A percentile compares a stretch with the other conserved stretches of the same genome.
Evolutionary conservation across 2,329 filamentous ascomycete species (phyloP).

Genomic region (Botrytis cinerea): DNA sequence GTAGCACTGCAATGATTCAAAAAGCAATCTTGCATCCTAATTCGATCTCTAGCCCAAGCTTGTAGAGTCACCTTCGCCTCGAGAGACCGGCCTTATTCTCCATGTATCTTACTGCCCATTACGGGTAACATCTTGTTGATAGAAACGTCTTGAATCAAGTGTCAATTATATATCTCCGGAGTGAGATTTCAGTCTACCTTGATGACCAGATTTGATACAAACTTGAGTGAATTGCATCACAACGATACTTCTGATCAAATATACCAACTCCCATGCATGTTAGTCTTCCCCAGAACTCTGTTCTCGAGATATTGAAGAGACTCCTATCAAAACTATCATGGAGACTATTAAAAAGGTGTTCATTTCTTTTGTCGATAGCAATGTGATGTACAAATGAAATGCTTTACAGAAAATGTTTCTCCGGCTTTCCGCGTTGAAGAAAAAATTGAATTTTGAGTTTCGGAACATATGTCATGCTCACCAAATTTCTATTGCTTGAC

Average conservation of each 20-base stretch:
- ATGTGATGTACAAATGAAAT: neutral
- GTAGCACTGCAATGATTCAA: neutral
- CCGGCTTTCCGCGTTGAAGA: neutral
- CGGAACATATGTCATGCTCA: neutral
- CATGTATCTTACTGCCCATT: too few species aligned
- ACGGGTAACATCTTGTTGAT: neutral
- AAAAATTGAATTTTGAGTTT: neutral
- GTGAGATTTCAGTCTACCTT: neutral
- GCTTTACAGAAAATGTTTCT: accelerated
- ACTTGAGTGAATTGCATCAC: neutral
- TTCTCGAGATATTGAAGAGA: neutral
- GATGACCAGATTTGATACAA: neutral
- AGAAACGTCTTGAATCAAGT: neutral
- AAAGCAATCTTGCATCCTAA: neutral
- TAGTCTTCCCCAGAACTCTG: accelerated
- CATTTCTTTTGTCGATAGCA: neutral
- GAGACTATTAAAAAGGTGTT: neutral
- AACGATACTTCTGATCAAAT: neutral
- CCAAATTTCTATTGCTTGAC: neutral
- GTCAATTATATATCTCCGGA: neutral
- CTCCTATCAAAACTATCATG: neutral
- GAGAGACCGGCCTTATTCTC: neutral
- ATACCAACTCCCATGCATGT: neutral
- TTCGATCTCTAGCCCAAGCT: neutral
- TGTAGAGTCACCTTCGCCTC: neutral